Base-by-base conservation (phyloP, 108 stramenopile genomes). In the Seminavis robusta region DNA sequence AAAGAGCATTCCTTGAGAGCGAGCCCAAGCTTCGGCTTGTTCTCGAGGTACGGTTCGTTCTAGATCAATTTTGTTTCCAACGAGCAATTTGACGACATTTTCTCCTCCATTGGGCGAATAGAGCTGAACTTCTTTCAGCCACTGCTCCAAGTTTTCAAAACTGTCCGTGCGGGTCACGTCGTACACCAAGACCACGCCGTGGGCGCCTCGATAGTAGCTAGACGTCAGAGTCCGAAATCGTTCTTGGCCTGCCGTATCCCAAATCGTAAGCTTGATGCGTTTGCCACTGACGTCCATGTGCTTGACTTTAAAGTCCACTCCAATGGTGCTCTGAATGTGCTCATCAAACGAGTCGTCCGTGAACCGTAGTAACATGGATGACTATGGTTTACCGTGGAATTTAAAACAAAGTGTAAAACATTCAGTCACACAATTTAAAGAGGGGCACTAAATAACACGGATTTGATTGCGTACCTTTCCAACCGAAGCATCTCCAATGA, bases 201-300 rank as follows among this genome's bases (percentile, higher is more conserved):
- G 99, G 1, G 99, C 99, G 10, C 99, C 99, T 13, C 98, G 84
- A 67, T 99, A 99, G 62, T 98, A 99, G 15, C 86, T 83, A 25
- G 87, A 90, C 6, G 99, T 99, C 33, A 99, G 61, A 17, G 99
- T 99, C 9, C 99, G 92, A 57, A 99, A 99, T 9, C 99, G 83
- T 59, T 99, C 99, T 67, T 99, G 98, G 15, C 99, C 99, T 13
- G 96, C 98, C 0, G 95, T 98, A 65, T 96, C 97, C 95, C 97
- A 98, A 29, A 98, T 88, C 21, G 95, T 95, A 20, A 97, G 66
- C 69, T 96, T 96, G 61, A 98, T 85, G 23, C 90, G 80, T 71
- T 90, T 98, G 43, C 80, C 84, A 50, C 69, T 69, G 47, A 92
- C 65, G 49, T 92, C 84, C 16, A 92, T 52, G 30, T 93, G 88